These are phyloP conservation scores for Reticulascus tulasneorum DNA, from an alignment of 2,329 filamentous ascomycete species.

Conservation along the genomic window DNA sequence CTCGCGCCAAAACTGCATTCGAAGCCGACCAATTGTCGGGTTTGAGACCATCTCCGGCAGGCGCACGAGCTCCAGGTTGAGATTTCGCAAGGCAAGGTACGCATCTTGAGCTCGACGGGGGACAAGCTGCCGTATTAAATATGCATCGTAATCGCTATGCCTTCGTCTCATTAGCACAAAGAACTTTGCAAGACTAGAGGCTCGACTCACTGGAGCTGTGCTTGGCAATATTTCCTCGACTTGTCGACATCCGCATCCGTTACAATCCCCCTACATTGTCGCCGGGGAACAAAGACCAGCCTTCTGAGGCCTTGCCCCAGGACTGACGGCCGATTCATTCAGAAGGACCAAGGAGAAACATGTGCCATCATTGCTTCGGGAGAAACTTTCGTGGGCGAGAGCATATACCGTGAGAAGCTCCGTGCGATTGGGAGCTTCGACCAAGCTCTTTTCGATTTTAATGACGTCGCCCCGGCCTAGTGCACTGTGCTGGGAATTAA, in stretches of 20 bases:
- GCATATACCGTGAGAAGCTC: constrained; percentile 4
- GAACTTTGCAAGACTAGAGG: not conserved
- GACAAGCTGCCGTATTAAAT: constrained; percentile 80
- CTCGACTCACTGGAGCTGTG: constrained; percentile 45
- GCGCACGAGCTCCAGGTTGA: constrained; percentile 88
- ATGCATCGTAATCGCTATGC: constrained; percentile 84
- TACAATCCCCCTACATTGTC: constrained; percentile 27
- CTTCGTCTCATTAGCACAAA: constrained; percentile 36
- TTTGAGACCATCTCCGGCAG: constrained; percentile 88
- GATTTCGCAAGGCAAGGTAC: constrained; percentile 84
- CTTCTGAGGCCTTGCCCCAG: constrained; percentile 33
- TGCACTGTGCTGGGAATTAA: no score
- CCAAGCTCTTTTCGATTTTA: constrained; percentile 2
- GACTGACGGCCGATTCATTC: constrained; percentile 36
- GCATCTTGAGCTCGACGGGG: constrained; percentile 70
- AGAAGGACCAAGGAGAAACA: constrained; percentile 14
- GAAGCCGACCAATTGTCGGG: constrained; percentile 79
- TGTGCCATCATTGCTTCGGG: constrained; percentile 10
- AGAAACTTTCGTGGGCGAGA: no score
- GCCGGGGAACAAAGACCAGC: constrained; percentile 22
- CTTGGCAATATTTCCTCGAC: constrained; percentile 50
- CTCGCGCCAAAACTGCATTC: constrained; percentile 94
- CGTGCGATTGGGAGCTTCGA: not conserved
- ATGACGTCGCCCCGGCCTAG: constrained; percentile 10
- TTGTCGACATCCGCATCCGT: constrained; percentile 49